These are phyloP conservation scores for Ascochyta clinopodiicola DNA, from an alignment of 2,329 filamentous ascomycete genomes.

Conservation along the genomic window DNA sequence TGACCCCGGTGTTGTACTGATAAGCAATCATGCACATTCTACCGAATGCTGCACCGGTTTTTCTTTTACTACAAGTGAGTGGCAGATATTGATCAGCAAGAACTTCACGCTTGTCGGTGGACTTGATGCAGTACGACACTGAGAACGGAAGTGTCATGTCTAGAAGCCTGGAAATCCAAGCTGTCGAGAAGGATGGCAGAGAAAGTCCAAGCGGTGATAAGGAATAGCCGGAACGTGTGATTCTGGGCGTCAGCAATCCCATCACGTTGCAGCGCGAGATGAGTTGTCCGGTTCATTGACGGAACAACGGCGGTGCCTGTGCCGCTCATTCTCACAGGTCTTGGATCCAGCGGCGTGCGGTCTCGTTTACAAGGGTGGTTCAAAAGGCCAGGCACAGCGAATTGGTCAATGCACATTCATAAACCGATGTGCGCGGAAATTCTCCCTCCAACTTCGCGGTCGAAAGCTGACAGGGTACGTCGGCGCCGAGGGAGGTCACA, in stretches of 20 bases:
- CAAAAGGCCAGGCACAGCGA: not conserved
- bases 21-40: constrained; percentile 39
- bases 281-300: constrained; percentile 13
- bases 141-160: not conserved
- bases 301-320: constrained; percentile 6
- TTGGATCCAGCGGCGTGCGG: not conserved
- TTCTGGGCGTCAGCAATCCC: constrained; percentile 37
- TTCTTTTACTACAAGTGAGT: constrained; percentile 31
- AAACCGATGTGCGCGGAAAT: not conserved
- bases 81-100: constrained; percentile 30
- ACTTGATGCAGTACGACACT: constrained; percentile 2
- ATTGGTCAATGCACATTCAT: not conserved
- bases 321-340: constrained; percentile 1
- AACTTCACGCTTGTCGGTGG: constrained; percentile 21
- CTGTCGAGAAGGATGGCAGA: constrained; percentile 18
- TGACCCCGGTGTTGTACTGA: constrained; percentile 36
- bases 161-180: constrained; percentile 4
- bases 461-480: not conserved
- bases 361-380: not conserved
- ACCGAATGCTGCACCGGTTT: constrained; percentile 15
- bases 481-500: not conserved
- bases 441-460: not conserved
- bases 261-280: constrained; percentile 24
- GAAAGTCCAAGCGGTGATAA: constrained; percentile 31
- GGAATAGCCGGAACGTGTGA: constrained; percentile 24